phyloP scores from a whole-genome alignment of 768 basidiomycete genomes.

The Pleurotus djamor region DNA sequence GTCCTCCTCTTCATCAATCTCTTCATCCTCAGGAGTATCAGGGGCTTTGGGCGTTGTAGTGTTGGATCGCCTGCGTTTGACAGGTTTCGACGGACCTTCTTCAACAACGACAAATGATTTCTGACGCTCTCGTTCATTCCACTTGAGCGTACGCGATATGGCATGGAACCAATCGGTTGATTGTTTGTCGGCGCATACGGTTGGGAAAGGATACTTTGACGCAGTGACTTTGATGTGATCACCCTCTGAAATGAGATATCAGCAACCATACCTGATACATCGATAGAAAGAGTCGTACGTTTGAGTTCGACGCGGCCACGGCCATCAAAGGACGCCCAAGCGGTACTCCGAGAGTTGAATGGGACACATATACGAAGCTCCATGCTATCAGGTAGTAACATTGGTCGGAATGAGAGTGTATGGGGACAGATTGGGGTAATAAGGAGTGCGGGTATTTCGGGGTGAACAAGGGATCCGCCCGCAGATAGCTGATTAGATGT shows the following conservation, averaged over 20 bases:
- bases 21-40: constrained; percentile 27
- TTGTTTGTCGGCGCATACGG: constrained; percentile 96
- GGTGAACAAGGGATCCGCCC: constrained; percentile 96
- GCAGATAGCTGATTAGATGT: constrained; percentile 67
- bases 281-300: constrained; percentile 53
- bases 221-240: constrained; percentile 99
- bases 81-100: constrained; percentile 60
- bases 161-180: constrained; percentile 99
- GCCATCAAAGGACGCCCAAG: constrained; percentile 99
- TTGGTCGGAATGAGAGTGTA: constrained; percentile 96
- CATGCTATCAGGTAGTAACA: constrained; percentile 98
- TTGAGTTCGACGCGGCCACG: constrained; percentile 94
- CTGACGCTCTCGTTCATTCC: constrained; percentile 98
- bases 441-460: constrained; percentile 93
- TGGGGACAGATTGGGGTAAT: constrained; percentile 99
- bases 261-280: neutral
- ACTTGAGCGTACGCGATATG: constrained; percentile 94
- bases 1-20: constrained; percentile 46
- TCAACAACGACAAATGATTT: constrained; percentile 99
- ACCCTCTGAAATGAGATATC: constrained; percentile 64
- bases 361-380: constrained; percentile 98
- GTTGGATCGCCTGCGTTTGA: constrained; percentile 16
- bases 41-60: constrained; percentile 10
- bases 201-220: constrained; percentile 97
- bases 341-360: constrained; percentile 96